phyloP scores from a whole-genome alignment of 306 rosid genomes.

The Rosa multiflora region DNA sequence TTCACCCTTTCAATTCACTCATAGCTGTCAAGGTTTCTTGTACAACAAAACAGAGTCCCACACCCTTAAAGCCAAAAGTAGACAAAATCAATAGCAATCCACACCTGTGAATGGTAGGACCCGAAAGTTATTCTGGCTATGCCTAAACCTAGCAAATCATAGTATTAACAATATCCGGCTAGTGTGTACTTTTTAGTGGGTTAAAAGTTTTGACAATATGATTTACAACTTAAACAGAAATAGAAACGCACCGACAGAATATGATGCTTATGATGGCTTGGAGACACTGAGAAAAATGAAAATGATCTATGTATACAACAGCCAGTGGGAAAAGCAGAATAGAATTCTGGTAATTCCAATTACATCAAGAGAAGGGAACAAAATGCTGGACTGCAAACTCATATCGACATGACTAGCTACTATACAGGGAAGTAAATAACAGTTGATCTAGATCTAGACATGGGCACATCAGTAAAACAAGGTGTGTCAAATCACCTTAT shows the following conservation, averaged over 20 bases:
- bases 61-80: constrained; percentile 4
- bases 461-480: constrained; percentile 22
- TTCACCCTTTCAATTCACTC: background rate
- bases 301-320: constrained; percentile 12
- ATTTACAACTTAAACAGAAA: background rate
- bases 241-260: background rate
- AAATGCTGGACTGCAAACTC: constrained; percentile 11
- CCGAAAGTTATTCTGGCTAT: constrained; percentile 5
- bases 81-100: background rate
- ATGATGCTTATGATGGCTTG: constrained; percentile 3
- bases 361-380: constrained; percentile 16
- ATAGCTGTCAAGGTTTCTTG: constrained; percentile 32
- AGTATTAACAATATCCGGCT: background rate
- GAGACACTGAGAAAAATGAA: background rate
- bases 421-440: constrained; percentile 30
- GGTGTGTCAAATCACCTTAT: constrained; percentile 23
- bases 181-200: background rate
- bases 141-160: constrained; percentile 21
- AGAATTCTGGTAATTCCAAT: background rate
- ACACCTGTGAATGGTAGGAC: constrained; percentile 28
- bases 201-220: background rate
- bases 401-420: constrained; percentile 21
- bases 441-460: constrained; percentile 19
- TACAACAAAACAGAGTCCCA: constrained; percentile 21
- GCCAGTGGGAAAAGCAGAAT: constrained; percentile 2